Conservation (phyloP, 352 stramenopile species). For the Lagenidium giganteum region DNA sequence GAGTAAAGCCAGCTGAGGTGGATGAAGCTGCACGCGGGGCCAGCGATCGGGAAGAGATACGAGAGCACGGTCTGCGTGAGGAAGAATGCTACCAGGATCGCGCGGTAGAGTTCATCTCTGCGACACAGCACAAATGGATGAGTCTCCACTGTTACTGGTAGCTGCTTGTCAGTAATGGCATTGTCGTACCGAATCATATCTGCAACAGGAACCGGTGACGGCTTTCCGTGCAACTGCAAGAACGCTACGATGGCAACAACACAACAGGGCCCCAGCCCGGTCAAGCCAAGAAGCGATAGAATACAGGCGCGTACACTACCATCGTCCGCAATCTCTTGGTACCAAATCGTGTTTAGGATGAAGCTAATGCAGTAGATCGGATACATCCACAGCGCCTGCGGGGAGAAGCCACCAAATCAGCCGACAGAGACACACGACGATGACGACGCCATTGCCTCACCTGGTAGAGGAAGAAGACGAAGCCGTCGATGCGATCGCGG, state of each 20-base stretch:
- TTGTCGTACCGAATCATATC: conserved; percentile 81
- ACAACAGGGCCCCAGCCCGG: too few relatives aligned
- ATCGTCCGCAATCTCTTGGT: conserved; percentile 87
- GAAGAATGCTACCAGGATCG: conserved; percentile 84
- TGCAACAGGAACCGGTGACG: conserved; percentile 60
- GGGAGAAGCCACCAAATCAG: conserved; percentile 3
- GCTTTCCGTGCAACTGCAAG: conserved; percentile 76
- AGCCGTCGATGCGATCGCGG: conserved; percentile 71
- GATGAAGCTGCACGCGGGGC: conserved; percentile 74
- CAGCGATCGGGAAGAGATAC: conserved; percentile 75
- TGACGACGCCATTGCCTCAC: conserved; percentile 10
- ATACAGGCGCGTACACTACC: too few relatives aligned
- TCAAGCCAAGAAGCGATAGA: too few relatives aligned
- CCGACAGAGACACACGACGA: background rate
- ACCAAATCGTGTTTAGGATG: conserved; percentile 90
- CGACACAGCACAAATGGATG: background rate
- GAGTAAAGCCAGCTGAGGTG: conserved; percentile 86
- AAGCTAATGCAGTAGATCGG: conserved; percentile 91
- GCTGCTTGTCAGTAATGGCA: too few relatives aligned
- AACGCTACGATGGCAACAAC: conserved; percentile 44
- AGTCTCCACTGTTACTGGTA: background rate
- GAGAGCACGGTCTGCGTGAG: conserved; percentile 79
- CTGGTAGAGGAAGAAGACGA: conserved; percentile 86
- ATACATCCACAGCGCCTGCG: conserved; percentile 88
- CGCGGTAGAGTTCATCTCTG: conserved; percentile 82